These are phyloP conservation scores for Steccherinum ochraceum DNA, from an alignment of 768 basidiomycete genomes.

Conservation along the genomic window DNA sequence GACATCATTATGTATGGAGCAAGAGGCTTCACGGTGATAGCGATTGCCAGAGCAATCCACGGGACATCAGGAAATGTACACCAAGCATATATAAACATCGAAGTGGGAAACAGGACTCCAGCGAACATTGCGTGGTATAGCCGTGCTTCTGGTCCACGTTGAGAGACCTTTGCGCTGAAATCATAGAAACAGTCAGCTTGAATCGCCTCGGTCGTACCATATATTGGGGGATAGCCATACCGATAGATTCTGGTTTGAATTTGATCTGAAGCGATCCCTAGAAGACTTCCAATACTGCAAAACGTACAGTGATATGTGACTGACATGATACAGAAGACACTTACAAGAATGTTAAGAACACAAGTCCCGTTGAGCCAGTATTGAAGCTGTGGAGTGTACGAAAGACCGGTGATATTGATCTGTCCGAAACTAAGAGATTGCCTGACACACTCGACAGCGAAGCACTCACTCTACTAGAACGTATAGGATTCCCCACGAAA, in stretches of 20 bases:
- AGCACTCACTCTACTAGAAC: constrained; percentile 46
- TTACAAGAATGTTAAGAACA: constrained; percentile 54
- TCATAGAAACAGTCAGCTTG: too few species aligned
- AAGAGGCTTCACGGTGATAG: constrained; percentile 27
- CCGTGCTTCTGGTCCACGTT: constrained; percentile 58
- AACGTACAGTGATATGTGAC: background rate
- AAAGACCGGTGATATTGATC: constrained; percentile 44
- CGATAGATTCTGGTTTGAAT: too few species aligned
- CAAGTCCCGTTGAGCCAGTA: constrained; percentile 50
- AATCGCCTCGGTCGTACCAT: too few species aligned
- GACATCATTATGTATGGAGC: background rate
- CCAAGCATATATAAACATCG: constrained; percentile 75
- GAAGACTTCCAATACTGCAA: constrained; percentile 44
- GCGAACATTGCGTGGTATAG: constrained; percentile 52
- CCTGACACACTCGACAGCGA: background rate
- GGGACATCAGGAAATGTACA: constrained; percentile 45
- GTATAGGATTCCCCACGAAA: constrained; percentile 73
- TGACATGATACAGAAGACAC: constrained; percentile 12
- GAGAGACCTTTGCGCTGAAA: background rate
- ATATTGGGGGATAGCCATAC: too few species aligned
- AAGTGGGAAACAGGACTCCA: constrained; percentile 44
- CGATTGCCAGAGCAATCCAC: constrained; percentile 59
- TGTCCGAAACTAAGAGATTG: background rate
- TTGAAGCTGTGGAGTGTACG: constrained; percentile 50
- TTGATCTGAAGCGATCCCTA: constrained; percentile 16